Conservation (phyloP, 2,329 filamentous ascomycete genomes). For the Apiospora saccharicola region DNA sequence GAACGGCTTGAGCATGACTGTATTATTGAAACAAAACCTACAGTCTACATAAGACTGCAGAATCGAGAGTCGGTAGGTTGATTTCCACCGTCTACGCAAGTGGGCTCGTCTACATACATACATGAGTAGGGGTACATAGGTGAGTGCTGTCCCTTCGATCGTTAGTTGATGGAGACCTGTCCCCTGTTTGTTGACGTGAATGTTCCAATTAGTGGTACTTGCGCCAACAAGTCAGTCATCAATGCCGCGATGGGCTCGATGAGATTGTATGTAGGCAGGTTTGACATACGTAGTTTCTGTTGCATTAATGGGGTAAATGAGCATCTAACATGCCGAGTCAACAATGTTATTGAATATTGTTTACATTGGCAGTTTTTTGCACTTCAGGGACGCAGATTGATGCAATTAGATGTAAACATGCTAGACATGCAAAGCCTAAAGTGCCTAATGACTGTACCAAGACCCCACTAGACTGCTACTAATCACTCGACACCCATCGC, state of each 20-base stretch:
- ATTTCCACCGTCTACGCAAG: neutral
- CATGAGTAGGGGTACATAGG: neutral
- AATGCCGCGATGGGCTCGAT: neutral
- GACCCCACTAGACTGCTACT: slow-evolving; percentile 8
- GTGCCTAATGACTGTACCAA: slow-evolving; percentile 2
- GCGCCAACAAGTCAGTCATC: neutral
- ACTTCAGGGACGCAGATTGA: neutral
- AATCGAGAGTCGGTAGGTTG: neutral
- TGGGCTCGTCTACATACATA: neutral
- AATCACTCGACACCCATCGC: slow-evolving; percentile 5
- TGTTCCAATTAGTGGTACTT: neutral
- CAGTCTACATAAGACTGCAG: neutral
- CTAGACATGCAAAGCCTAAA: neutral
- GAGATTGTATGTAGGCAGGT: neutral
- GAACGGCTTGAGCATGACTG: neutral
- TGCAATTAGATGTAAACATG: slow-evolving; percentile 16
- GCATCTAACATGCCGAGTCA: slow-evolving; percentile 2
- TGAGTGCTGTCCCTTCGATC: neutral
- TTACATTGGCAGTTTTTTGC: neutral
- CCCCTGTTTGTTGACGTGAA: neutral
- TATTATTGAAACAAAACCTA: neutral
- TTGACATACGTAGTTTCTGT: too few species aligned
- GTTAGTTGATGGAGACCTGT: neutral
- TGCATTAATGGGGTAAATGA: slow-evolving; percentile 4
- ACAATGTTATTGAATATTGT: slow-evolving; percentile 12